Conservation (phyloP, 345 rosid species). For the Eucalyptus decipiens region DNA sequence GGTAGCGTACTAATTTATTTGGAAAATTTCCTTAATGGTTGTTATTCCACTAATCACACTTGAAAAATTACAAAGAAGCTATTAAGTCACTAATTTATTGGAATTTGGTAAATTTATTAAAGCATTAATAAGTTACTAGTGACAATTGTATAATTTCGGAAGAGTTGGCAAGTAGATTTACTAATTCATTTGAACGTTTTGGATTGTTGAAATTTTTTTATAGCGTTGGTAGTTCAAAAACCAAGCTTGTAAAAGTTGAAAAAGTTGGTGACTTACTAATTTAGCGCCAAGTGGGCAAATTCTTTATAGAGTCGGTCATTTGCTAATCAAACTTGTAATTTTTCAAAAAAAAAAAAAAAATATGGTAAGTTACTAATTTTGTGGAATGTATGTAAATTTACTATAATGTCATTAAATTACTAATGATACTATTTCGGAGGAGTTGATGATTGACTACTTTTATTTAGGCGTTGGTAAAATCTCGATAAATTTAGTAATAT, state of each 20-base stretch:
- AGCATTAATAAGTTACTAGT: too few relatives aligned
- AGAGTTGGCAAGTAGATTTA: not conserved
- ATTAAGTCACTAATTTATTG: not conserved
- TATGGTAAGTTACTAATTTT: not conserved
- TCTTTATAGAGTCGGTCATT: not conserved
- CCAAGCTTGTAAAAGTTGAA: not conserved
- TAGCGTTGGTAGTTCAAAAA: not conserved
- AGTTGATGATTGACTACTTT: too few relatives aligned
- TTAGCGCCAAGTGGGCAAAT: not conserved
- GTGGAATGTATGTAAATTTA: not conserved
- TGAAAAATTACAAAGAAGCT: not conserved
- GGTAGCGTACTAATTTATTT: not conserved
- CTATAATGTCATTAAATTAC: not conserved
- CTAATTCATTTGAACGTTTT: not conserved
- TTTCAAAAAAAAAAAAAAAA: too few relatives aligned
- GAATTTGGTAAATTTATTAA: not conserved
- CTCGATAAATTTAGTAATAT: too few relatives aligned
- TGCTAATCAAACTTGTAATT: not conserved
- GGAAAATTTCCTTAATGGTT: not conserved
- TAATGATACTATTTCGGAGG: not conserved
- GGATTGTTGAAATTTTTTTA: not conserved
- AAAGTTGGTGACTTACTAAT: not conserved
- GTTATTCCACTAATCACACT: not conserved
- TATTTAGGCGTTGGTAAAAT: not conserved
- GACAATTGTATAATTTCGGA: not conserved